Conservation (phyloP, 345 rosid genomes). For the Geranium rotundifolium region DNA sequence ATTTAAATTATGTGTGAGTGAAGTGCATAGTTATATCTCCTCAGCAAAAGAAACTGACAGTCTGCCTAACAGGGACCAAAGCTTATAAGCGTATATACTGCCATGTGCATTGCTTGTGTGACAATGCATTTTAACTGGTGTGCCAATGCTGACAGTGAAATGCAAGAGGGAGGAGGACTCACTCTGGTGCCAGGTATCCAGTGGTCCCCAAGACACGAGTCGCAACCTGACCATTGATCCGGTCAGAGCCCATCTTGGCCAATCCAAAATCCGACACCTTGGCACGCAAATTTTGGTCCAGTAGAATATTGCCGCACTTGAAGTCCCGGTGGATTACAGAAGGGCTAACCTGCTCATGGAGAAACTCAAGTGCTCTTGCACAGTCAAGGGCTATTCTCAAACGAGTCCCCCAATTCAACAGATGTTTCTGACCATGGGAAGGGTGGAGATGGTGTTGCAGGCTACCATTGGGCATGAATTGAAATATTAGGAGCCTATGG, state of each 20-base stretch:
- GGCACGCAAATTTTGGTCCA: slow-evolving; percentile 49
- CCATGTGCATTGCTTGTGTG: slow-evolving; percentile 17
- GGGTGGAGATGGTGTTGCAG: slow-evolving; percentile 53
- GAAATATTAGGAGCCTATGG: slow-evolving; percentile 64
- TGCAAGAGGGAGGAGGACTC: slow-evolving; percentile 23
- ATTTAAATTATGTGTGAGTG: background rate
- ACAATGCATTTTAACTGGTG: slow-evolving; percentile 8
- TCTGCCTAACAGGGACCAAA: slow-evolving; percentile 8
- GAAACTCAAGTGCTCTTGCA: slow-evolving; percentile 73
- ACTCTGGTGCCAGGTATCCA: slow-evolving; percentile 89
- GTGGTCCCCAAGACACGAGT: slow-evolving; percentile 62
- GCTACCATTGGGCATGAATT: slow-evolving; percentile 66
- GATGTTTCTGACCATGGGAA: slow-evolving; percentile 18
- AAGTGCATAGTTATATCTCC: no score
- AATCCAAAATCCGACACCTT: slow-evolving; percentile 70
- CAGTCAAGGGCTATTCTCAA: slow-evolving; percentile 76
- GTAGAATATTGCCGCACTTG: slow-evolving; percentile 61
- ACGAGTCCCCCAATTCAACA: slow-evolving; percentile 65
- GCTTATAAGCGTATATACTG: slow-evolving; percentile 1
- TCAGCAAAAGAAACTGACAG: slow-evolving; percentile 22
- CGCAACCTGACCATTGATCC: slow-evolving; percentile 64
- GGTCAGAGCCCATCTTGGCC: slow-evolving; percentile 68
- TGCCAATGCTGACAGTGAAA: slow-evolving; percentile 5
- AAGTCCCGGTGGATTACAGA: slow-evolving; percentile 78
- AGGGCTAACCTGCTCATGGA: slow-evolving; percentile 56